These are phyloP conservation scores for Flaveria floridana DNA, from an alignment of 140 eudicot genomes.

Conservation along the genomic window DNA sequence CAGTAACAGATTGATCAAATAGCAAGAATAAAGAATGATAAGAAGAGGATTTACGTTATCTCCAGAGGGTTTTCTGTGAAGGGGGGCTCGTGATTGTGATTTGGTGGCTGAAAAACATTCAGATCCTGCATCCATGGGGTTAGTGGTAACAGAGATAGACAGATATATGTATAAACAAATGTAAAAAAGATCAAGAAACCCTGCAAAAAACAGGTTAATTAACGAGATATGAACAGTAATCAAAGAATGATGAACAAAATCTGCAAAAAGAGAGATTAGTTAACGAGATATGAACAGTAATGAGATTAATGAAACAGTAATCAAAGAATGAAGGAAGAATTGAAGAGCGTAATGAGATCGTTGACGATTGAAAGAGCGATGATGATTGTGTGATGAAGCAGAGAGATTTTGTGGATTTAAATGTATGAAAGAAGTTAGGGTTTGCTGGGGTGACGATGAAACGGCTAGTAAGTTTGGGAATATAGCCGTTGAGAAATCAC, in stretches of 20 bases:
- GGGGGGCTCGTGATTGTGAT: not conserved
- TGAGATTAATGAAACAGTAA: not conserved
- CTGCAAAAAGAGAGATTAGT: conserved; percentile 3
- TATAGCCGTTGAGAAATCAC: not conserved
- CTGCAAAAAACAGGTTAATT: conserved; percentile 3
- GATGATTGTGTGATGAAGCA: not conserved
- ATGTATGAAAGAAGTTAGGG: not conserved
- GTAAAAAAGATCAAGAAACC: not conserved
- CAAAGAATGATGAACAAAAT: not conserved
- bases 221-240: not conserved
- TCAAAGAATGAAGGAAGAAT: not conserved
- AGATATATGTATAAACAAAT: not conserved
- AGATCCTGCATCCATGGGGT: conserved; percentile 9
- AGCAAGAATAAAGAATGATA: not conserved
- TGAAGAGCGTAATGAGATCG: not conserved
- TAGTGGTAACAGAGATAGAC: not conserved
- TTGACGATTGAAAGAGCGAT: not conserved
- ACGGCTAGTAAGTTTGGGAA: not conserved
- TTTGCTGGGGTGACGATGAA: not conserved
- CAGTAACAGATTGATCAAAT: not conserved
- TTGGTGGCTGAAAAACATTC: not conserved
- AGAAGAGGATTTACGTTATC: not conserved
- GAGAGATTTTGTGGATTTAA: not conserved
- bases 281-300: not conserved
- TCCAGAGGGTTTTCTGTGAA: not conserved